Evolutionary conservation across 2,329 filamentous ascomycete species (phyloP), one percentile per base, ranked within the genome.

Genomic region (Diaporthe batatas): DNA sequence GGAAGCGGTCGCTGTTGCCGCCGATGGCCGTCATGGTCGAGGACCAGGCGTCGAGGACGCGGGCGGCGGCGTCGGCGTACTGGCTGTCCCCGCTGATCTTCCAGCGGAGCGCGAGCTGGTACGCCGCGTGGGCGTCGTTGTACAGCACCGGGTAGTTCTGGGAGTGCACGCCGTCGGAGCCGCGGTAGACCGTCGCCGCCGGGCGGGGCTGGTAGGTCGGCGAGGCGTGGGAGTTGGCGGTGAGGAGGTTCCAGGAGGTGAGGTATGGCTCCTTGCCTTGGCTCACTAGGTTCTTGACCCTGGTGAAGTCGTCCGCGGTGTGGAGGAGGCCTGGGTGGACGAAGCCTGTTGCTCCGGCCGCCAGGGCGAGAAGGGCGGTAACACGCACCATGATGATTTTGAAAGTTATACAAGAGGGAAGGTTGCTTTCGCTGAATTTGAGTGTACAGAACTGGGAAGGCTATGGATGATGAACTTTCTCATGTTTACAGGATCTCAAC

Each of bases 251-350:
- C 78, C 79, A 84, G 14, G 78, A 78, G 3, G 78, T 79, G 18
- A 77, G 76, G 81, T 80, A 83, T 2, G 83, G 82, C 36, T 80
- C 79, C n/a, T 77, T 75, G 29, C 78, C 76, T 25, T 77, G 73
- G 2, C 78, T 71, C 32, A 84, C 80, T 83, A 82, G 3, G 76
- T 76, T 76, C 34, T 81, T 81, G 70, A 87, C 83, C 10, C 85
- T 81, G 10, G 79, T 76, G 58, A 86, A 82, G 67, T 85, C 83
- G 1, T 75, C 67, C 1, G 75, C 65, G 0, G 81, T 83, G 69
- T 84, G 82, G 25, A 84, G 80, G 4, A 78, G 74, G 29, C 72
- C 72, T 2, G 72, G 72, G 10, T 74, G 72, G 7, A 69, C 72
- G 32, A 55, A 68, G 18, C 25, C 65, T 68, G 65, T 23, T 3